A percentile compares a stretch with the other conserved stretches of the same genome.
Conservation (phyloP, 2,329 filamentous ascomycete genomes). For the Tolypocladium sp. region DNA sequence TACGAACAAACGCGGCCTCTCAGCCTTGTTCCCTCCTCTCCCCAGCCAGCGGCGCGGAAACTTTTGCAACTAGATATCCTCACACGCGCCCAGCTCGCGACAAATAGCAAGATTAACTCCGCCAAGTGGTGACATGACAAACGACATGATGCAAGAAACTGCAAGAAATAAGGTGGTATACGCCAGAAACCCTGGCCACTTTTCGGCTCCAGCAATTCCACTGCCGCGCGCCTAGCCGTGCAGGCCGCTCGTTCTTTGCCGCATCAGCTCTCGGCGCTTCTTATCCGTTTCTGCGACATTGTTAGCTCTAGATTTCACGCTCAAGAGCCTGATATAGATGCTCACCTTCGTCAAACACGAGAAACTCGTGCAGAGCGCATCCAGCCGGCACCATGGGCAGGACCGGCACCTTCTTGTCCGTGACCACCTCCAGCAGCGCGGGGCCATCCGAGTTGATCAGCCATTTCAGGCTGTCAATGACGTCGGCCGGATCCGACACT, state of each 20-base stretch:
- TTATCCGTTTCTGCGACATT: constrained; percentile 52
- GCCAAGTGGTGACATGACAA: neutral
- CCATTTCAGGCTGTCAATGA: constrained; percentile 74
- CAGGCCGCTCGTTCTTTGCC: constrained; percentile 47
- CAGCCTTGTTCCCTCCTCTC: neutral
- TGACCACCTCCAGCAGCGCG: constrained; percentile 83
- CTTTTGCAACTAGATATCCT: neutral
- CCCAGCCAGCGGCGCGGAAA: neutral
- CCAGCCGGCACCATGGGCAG: constrained; percentile 94
- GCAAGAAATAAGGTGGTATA: neutral
- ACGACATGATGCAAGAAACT: neutral
- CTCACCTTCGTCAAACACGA: constrained; percentile 34
- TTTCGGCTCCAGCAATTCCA: constrained; percentile 16
- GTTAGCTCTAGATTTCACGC: constrained; percentile 23
- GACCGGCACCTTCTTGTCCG: constrained; percentile 89
- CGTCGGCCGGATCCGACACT: constrained; percentile 65
- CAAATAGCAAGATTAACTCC: neutral
- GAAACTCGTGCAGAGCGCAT: constrained; percentile 81
- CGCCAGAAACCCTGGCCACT: neutral
- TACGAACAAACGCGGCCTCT: neutral
- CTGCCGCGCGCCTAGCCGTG: constrained; percentile 23
- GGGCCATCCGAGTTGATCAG: constrained; percentile 85
- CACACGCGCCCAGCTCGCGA: neutral
- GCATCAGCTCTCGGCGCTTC: constrained; percentile 57
- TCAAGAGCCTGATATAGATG: neutral